Percentiles rank a stretch among this genome's conserved stretches.
Conservation (phyloP, 2,329 filamentous ascomycete species). For the Microsporum audouinii region DNA sequence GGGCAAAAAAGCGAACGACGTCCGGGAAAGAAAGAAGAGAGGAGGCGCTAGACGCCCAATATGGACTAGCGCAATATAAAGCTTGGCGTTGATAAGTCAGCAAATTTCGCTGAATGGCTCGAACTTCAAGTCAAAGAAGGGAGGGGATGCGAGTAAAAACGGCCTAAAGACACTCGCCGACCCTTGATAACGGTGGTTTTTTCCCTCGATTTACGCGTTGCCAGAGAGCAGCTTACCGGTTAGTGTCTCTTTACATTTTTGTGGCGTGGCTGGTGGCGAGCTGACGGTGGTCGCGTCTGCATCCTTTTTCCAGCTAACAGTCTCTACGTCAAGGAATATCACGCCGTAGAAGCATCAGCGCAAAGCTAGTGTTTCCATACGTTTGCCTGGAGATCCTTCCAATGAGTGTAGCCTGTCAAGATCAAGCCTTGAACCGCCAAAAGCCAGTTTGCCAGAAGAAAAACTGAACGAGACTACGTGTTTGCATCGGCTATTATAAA, state of each 20-base stretch:
- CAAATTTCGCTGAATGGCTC: slow-evolving; percentile 12
- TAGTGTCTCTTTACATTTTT: neutral
- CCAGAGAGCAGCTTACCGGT: neutral
- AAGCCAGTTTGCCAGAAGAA: neutral
- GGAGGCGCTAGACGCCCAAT: slow-evolving; percentile 3
- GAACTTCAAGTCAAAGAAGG: slow-evolving; percentile 13
- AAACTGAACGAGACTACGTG: neutral
- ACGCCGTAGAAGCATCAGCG: neutral
- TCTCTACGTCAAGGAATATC: neutral
- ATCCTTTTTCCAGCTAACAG: neutral
- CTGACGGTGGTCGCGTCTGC: neutral
- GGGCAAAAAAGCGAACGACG: neutral
- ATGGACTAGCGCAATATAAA: slow-evolving; percentile 5
- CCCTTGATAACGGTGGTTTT: neutral
- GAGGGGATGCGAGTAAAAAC: slow-evolving; percentile 8
- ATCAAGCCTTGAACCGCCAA: neutral
- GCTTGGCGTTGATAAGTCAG: slow-evolving; percentile 17
- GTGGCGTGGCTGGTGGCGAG: neutral
- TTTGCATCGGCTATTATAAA: neutral
- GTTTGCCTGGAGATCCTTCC: neutral
- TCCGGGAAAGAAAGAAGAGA: neutral
- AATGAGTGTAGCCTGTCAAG: neutral
- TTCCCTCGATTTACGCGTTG: neutral
- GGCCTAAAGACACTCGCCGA: neutral
- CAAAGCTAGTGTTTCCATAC: neutral